These are phyloP conservation scores for Mesembryanthemum crystallinum DNA, from an alignment of 148 eudicot genomes.

Conservation along the genomic window DNA sequence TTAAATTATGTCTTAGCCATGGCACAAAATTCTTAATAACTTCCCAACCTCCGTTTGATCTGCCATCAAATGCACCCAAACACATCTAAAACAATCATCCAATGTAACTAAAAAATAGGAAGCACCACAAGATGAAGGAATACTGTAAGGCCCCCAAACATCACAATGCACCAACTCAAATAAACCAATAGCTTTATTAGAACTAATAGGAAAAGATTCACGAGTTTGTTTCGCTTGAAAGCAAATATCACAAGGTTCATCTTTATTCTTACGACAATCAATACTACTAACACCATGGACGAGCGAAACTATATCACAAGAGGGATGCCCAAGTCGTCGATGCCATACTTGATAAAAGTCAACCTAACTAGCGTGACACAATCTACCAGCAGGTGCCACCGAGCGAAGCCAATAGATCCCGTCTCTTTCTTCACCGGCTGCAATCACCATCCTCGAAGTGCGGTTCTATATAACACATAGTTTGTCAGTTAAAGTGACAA, in stretches of 20 bases:
- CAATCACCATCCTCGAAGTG: neutral
- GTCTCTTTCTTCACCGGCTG: neutral
- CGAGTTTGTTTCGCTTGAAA: neutral
- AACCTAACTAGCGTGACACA: too few relatives aligned
- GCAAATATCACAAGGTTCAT: neutral
- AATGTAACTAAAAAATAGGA: neutral
- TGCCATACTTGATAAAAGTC: neutral
- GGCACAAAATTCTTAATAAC: neutral
- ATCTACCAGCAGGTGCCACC: neutral
- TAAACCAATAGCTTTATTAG: neutral
- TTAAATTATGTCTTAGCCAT: neutral
- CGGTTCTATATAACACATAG: neutral
- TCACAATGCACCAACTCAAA: neutral
- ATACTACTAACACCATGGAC: neutral
- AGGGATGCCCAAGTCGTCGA: neutral
- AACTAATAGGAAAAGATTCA: neutral
- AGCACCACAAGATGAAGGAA: neutral
- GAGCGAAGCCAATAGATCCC: neutral
- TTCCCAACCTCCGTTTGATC: neutral
- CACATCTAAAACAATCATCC: neutral
- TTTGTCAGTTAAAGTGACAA: neutral
- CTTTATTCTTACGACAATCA: neutral
- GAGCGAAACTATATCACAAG: neutral
- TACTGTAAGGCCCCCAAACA: neutral
- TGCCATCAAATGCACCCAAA: neutral